Base-by-base conservation (phyloP, 192 early-diverging fungal genomes). In the Phycomyces blakesleeanus region DNA sequence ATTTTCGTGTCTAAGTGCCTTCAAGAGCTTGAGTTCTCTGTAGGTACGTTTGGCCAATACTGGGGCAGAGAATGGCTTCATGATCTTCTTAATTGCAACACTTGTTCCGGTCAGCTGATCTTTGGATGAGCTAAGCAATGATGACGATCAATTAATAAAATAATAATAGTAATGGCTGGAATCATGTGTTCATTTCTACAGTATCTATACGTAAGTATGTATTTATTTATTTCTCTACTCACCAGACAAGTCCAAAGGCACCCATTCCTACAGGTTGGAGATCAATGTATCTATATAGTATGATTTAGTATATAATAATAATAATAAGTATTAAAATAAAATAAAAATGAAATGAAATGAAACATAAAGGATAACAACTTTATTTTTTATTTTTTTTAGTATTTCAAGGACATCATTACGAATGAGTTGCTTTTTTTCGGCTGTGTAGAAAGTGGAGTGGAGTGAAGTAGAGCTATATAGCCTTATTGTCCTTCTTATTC, bases 241-340 rank as follows among this genome's bases (percentile, higher is more conserved):
- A 95, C 91, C 96, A 98, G 21, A 98, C 96, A 7, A 98, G 81
- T 73, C 96, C 96, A 75, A 97, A 98, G 4, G 96, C 93, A 41
- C 96, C 96, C 91, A 97, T 94, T 29, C 96, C 96, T 20, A 98
- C 90, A 9, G 95, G 92, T 70, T 95, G 87, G 51, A 97, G 80
- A 77, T 94, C 88, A 10, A 89, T 87, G 84, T 97, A 97, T 67
- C 90, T 90, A 68, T 40, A 51, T 25, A n/a, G n/a, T n/a, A n/a
- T n/a, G n/a, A n/a, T n/a, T n/a, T n/a, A n/a, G n/a, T n/a, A n/a
- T n/a, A n/a, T n/a, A n/a, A n/a, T n/a, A n/a, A n/a, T n/a, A n/a
- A n/a, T n/a, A n/a, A n/a, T n/a, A n/a, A n/a, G n/a, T 22, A 56
- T 34, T 7, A 34, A 34, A 5, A 34, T 34, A 34, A 18, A 3